These are phyloP conservation scores for Halocafeteria seosinensis DNA, from an alignment of 108 stramenopile genomes.

Conservation along the genomic window DNA sequence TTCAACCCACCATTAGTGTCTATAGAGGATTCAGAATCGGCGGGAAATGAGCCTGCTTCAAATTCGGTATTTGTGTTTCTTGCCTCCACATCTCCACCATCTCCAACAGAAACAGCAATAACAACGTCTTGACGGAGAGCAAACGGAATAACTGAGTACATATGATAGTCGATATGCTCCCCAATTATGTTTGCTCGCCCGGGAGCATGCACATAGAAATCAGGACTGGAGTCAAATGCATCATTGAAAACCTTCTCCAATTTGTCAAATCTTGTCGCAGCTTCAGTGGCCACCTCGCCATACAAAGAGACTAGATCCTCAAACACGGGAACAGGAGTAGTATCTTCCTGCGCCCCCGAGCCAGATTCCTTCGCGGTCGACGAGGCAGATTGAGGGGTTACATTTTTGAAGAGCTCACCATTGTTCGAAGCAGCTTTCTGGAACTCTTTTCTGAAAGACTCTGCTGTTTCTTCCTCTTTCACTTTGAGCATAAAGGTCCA, in stretches of 20 bases:
- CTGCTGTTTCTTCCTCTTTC: not conserved
- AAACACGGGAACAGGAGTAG: not conserved
- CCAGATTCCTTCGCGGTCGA: no score
- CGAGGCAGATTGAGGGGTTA: no score
- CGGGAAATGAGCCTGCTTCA: not conserved
- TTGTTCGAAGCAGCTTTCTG: not conserved
- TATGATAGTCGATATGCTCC: constrained; percentile 88
- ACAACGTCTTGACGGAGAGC: constrained; percentile 31
- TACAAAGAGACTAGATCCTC: not conserved
- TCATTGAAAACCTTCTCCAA: not conserved
- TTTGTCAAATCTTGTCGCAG: not conserved
- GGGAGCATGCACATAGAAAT: constrained; percentile 18
- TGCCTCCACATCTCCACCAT: not conserved
- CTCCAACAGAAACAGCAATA: not conserved
- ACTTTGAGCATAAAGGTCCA: not conserved
- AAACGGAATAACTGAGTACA: constrained; percentile 71
- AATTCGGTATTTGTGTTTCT: not conserved
- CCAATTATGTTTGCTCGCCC: constrained; percentile 50
- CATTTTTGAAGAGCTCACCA: not conserved
- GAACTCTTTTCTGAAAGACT: not conserved
- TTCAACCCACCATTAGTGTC: not conserved
- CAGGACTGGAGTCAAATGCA: not conserved
- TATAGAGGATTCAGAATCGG: not conserved
- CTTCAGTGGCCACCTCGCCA: not conserved
- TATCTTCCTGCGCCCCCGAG: no score